Evolutionary conservation across 2,329 filamentous ascomycete genomes (phyloP).

Genomic region (Atkinsonella hypoxylon): DNA sequence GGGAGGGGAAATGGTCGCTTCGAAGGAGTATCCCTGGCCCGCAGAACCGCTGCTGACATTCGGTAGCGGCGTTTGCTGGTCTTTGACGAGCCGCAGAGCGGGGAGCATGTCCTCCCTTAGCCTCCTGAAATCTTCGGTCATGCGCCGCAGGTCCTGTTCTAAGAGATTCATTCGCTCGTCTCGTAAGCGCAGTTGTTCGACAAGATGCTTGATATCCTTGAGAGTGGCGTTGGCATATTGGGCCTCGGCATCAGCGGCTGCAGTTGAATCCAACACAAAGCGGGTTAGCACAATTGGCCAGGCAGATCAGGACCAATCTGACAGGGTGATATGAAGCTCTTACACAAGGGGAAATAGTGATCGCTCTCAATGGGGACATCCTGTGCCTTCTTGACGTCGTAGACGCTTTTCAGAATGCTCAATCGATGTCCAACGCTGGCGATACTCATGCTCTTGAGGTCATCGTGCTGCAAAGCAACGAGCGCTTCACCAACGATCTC

Average conservation of each 20-base stretch:
- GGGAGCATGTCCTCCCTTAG: constrained; percentile 86
- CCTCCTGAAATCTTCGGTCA: constrained; percentile 80
- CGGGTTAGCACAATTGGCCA: constrained; percentile 9
- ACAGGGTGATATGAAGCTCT: constrained; percentile 1
- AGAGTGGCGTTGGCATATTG: constrained; percentile 81
- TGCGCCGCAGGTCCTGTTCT: constrained; percentile 69
- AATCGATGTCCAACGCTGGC: constrained; percentile 85
- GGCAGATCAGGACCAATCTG: neutral
- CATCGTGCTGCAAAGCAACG: constrained; percentile 78
- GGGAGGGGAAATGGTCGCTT: constrained; percentile 38
- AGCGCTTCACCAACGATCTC: constrained; percentile 88
- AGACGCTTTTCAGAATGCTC: constrained; percentile 90
- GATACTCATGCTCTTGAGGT: constrained; percentile 91
- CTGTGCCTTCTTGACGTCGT: constrained; percentile 90
- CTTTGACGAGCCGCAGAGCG: constrained; percentile 80
- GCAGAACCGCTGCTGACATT: constrained; percentile 22
- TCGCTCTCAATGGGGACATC: constrained; percentile 84
- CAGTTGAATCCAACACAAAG: constrained; percentile 8
- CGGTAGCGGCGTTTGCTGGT: constrained; percentile 79
- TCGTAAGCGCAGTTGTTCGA: constrained; percentile 77
- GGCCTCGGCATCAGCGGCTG: constrained; percentile 80
- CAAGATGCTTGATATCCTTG: constrained; percentile 84
- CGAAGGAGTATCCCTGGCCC: constrained; percentile 36
- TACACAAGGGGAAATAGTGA: constrained; percentile 88
- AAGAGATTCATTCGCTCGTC: constrained; percentile 80